Evolutionary conservation across 345 rosid genomes (phyloP), one percentile per base, ranked within the genome.

Genomic region (Syzygium aqueum): DNA sequence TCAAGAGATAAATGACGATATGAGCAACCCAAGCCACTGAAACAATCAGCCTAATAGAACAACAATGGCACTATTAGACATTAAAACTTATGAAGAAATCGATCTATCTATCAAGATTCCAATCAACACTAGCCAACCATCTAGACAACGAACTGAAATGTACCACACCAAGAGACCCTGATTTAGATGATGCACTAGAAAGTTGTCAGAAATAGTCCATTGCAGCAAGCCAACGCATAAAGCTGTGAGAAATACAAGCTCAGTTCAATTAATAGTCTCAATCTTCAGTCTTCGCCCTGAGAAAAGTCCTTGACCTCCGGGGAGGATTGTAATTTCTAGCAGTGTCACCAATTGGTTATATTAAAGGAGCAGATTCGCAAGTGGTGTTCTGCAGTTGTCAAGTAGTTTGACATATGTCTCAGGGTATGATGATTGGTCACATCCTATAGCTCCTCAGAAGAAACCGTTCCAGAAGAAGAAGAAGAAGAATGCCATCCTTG

Each of bases 21-120:
- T 98, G 99, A 91, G 94, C 98, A 89, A 96, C 86, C 99, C 99
- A 98, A 87, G 99, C 98, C 90, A 98, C 93, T 8, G 98, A 98
- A 90, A 98, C 96, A 57, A 95, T 96, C 91, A 95, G 92, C 93
- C 99, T 98, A 88, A 65, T 16, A 65, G 88, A 61, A 51, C 85
- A 84, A 77, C 22, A 84, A 73, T 19, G 51, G 56, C 78, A 43
- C 11, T 84, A 4, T 65, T n/a, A 67, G 53, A 51, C 33, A 84
- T 84, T 77, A 19, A 84, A 17, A 53, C 40, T 49, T 27, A 46
- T 25, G 54, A 30, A 50, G 14, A 13, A 84, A n/a, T 15, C 7
- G 7, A 5, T 37, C 49, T 37, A 73, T 73, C 49, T 37, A 73
- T 73, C 49, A 73, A 19, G 49, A 37, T 73, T 73, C 82, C 49